Base-by-base conservation (phyloP, 2,329 filamentous ascomycete genomes). In the Geosmithia putterillii region DNA sequence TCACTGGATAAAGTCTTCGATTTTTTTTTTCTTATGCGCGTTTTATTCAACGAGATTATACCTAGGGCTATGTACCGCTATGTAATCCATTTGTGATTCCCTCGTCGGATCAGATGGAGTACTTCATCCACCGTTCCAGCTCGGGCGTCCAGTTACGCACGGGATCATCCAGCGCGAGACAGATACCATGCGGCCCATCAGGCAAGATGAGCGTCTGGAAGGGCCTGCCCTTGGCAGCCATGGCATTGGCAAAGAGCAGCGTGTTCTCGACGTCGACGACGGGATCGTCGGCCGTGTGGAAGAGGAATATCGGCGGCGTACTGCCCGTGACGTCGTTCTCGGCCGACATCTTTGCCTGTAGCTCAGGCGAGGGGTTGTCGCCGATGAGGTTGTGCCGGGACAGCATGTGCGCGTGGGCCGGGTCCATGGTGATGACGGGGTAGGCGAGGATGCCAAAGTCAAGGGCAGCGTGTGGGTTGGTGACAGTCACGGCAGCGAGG, bases 271-370 rank as follows among this genome's bases (percentile, higher is more conserved):
- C 52, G 7, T 52, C 47, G 14, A 59, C 57, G 6, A 25, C 19
- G 1, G 32, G 44, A 38, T 58, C 56, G 40, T 58, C 54, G 38
- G 54, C 47, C 2, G 56, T 56, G 45, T 59, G 57, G 45, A 60
- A 62, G n/a, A 58, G 22, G 48, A 65, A 64, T 4, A 55, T 58
- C 25, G 59, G 57, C 45, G 53, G 59, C 46, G 54, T 54, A 15
- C 42, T 34, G 5, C 22, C 44, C 7, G 45, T 45, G 2, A 59
- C 54, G 8, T 44, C 50, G 19, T 50, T 52, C 46, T 58, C 50
- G 10, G 56, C 54, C 7, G 48, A 54, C 45, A 56, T 47, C 17
- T 38, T 22, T 3, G 40, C 35, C 7, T 49, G 43, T 44, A 48
- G 43, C 28, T 50, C 50, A 7, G 44, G 40, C n/a, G 44, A 43